Evolutionary conservation across 2,329 filamentous ascomycete genomes (phyloP), one percentile per base, ranked within the genome.

Genomic region (Rhytidhysteron rufulum): DNA sequence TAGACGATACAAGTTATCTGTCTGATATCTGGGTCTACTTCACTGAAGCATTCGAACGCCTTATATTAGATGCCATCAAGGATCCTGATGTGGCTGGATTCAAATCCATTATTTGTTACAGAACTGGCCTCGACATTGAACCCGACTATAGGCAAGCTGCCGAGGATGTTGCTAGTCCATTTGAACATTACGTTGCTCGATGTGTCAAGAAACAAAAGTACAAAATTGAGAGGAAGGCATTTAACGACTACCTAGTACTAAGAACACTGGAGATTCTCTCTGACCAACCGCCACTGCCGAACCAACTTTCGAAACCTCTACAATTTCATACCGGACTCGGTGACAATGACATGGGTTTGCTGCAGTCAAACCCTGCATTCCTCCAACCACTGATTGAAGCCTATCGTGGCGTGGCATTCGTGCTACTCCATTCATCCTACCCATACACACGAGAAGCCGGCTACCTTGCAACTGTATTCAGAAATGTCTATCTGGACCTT

Each of bases 321-420:
- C 88, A 94, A 55, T 85, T 95, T 48, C 88, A 94, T 54, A 93
- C 86, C 0, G 87, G 87, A 0, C 72, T 93, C 0, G 87, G 88
- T 1, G 88, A 93, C 55, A 86, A 83, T 49, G 87, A 93, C 53
- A 84, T 93, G 37, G 77, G 73, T 4, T 69, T 94, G 19, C 68
- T 79, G 3, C 77, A 76, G 37, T 78, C 86, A 0, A 91, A 88
- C 31, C 87, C 88, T 1, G 79, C 86, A 1, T 82, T 86, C 51
- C 68, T 95, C 18, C 86, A 94, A 54, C 68, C 74, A 0, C 78
- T 94, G 42, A 87, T 93, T 49, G 76, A 81, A 29, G 68, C 74
- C 16, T 89, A 85, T 50, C 77, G 84, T 0, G 70, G 72, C 0
- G 79, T 91, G 0, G 83, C 85, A 0, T 83, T 94, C 40, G 83